Evolutionary conservation across 2,329 filamentous ascomycete species (phyloP).

Genomic region (Penicillium occitanis): DNA sequence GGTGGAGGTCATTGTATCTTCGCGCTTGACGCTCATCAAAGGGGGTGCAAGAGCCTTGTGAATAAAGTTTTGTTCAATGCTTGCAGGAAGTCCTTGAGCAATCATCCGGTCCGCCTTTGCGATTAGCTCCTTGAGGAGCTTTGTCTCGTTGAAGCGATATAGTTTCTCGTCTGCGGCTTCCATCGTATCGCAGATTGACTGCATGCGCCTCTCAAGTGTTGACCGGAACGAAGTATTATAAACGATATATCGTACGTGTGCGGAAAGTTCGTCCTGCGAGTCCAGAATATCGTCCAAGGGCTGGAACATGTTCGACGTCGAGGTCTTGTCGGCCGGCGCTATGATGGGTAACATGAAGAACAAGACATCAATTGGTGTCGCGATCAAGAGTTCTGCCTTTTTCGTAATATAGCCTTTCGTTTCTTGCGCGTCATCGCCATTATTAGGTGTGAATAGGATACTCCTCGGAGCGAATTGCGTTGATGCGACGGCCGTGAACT

Average conservation of each 20-base stretch:
- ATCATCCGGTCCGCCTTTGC: conserved; percentile 70
- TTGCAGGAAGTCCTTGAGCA: conserved; percentile 66
- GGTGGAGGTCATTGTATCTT: conserved; percentile 40
- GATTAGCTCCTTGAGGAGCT: conserved; percentile 65
- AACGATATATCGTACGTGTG: conserved; percentile 43
- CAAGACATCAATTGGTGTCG: conserved; percentile 78
- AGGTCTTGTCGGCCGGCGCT: conserved; percentile 46
- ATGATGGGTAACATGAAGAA: conserved; percentile 80
- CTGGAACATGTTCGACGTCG: conserved; percentile 44
- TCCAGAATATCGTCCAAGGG: conserved; percentile 53
- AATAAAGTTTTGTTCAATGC: conserved; percentile 84
- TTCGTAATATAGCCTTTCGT: conserved; percentile 59
- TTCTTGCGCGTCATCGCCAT: conserved; percentile 10
- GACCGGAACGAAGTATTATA: conserved; percentile 40
- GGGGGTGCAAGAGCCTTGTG: conserved; percentile 73
- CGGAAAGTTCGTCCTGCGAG: conserved; percentile 42
- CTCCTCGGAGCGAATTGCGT: conserved; percentile 54
- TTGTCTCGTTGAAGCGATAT: conserved; percentile 74
- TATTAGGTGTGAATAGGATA: conserved; percentile 52
- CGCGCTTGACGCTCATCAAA: conserved; percentile 65
- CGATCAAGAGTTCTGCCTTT: conserved; percentile 73
- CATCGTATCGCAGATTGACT: conserved; percentile 73
- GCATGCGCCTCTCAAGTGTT: conserved; percentile 65
- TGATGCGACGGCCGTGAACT: conserved; percentile 59
- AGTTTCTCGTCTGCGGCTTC: conserved; percentile 81